Evolutionary conservation across 169 alveolate genomes (phyloP), one percentile per base, ranked within the genome.

Genomic region (Eimeria praecox): DNA sequence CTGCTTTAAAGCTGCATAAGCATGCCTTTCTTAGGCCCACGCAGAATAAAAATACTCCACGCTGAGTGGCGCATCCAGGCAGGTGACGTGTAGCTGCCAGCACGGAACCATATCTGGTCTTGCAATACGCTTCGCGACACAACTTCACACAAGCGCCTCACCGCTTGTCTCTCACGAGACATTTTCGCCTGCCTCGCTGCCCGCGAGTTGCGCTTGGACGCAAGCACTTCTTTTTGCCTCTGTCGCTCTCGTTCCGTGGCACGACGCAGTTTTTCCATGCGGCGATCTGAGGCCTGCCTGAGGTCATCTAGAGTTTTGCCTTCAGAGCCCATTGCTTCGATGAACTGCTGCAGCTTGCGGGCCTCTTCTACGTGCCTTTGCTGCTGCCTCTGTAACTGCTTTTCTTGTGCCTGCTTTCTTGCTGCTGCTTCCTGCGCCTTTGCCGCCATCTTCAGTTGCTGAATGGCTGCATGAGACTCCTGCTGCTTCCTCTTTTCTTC

Each of bases 271-370:
- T 87, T 87, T 40, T 87, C 93, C 24, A 87, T 59, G 35, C 93
- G 93, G 49, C 93, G 93, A 30, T 87, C 46, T 22, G 93, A 87
- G 30, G 93, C 78, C 83, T 87, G 78, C 64, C 33, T 87, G 44
- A 87, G 93, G 44, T 87, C 93, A 40, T 87, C 93, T 52, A 87
- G n/a, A 62, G 93, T 87, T 71, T 56, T 87, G 93, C 93, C 93
- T 59, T 87, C 93, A 62, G 64, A 87, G n/a, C 93, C 93, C 83
- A 87, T 87, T 42, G 82, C 82, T 87, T 62, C 93, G 33, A 87
- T 87, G 64, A 87, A 87, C 78, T 87, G 93, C 42, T 46, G 93
- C 83, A 87, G 18, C 93, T 87, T 87, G 93, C 93, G 93, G 5
- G 93, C 93, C 71, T 87, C 93, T 22, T 87, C 93, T 38, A 35